phyloP scores from a whole-genome alignment of 2,329 filamentous ascomycete genomes.

The Cercospora sp. region DNA sequence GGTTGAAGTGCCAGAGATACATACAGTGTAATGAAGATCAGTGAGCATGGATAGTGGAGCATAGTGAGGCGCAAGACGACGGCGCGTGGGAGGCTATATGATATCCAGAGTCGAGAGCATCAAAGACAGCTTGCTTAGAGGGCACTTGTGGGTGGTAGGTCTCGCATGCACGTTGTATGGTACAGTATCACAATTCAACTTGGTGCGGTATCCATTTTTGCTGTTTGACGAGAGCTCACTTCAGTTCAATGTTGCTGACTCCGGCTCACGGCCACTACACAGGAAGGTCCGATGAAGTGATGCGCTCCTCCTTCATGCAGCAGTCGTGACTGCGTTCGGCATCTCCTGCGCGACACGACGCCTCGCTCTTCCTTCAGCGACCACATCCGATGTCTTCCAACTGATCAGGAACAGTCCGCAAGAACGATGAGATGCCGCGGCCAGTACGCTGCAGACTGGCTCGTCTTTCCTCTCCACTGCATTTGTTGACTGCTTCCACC shows the following conservation, averaged over 20 bases:
- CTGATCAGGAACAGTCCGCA: background rate
- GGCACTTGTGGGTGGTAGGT: constrained; percentile 3
- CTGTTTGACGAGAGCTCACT: background rate
- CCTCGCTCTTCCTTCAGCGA: background rate
- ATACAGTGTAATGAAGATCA: constrained; percentile 6
- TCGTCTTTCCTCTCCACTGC: constrained; percentile 7
- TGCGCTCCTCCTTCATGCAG: background rate
- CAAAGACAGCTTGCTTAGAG: background rate
- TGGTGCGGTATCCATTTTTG: background rate
- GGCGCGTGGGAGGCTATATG: constrained; percentile 2
- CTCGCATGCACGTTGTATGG: background rate
- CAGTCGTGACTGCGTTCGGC: background rate
- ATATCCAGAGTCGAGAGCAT: constrained; percentile 9
- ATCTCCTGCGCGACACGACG: background rate
- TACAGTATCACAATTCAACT: constrained; percentile 12
- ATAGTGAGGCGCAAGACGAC: constrained; percentile 8
- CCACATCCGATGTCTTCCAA: background rate
- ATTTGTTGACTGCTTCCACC: constrained; percentile 4
- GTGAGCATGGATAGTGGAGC: constrained; percentile 5
- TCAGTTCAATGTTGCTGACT: background rate
- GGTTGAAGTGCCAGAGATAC: background rate
- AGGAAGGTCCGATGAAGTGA: background rate
- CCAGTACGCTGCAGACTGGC: constrained; percentile 6
- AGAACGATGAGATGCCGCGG: constrained; percentile 8
- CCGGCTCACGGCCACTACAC: background rate